Conservation (phyloP, 1,139 yeast species). For the Saccharomyces hybrid region DNA sequence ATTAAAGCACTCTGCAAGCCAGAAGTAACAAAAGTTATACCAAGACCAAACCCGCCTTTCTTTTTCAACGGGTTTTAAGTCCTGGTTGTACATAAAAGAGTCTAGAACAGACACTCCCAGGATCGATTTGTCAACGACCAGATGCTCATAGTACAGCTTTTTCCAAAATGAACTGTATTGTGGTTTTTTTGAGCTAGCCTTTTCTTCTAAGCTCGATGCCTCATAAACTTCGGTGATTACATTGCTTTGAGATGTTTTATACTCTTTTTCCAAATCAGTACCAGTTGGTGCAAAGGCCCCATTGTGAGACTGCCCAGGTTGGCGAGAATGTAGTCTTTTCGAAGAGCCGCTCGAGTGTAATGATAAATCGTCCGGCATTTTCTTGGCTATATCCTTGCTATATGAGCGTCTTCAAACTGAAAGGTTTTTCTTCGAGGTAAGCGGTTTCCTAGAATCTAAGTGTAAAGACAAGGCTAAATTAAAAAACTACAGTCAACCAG, state of each 20-base stretch:
- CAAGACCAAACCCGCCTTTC: constrained; percentile 70
- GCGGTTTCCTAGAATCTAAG: not conserved
- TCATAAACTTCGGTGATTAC: not conserved
- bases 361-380: not conserved
- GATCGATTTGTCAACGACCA: constrained; percentile 24
- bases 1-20: constrained; percentile 85
- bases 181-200: constrained; percentile 1
- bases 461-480: not conserved
- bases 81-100: constrained; percentile 60
- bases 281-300: not conserved
- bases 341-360: not conserved
- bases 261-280: not conserved
- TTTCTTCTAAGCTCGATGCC: constrained; percentile 1
- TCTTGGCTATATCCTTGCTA: not conserved
- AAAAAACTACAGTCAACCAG: not conserved
- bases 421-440: not conserved
- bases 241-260: not conserved
- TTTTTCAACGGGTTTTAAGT: constrained; percentile 62
- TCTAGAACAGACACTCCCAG: constrained; percentile 33
- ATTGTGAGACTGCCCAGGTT: not conserved
- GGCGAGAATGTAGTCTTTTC: not conserved
- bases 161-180: constrained; percentile 20
- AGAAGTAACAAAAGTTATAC: constrained; percentile 69
- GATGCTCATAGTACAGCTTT: constrained; percentile 18
- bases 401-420: not conserved